A percentile compares a stretch with the other conserved stretches of the same genome.
phyloP scores from a whole-genome alignment of 2,329 filamentous ascomycete species.

The Paecilomyces sp. region DNA sequence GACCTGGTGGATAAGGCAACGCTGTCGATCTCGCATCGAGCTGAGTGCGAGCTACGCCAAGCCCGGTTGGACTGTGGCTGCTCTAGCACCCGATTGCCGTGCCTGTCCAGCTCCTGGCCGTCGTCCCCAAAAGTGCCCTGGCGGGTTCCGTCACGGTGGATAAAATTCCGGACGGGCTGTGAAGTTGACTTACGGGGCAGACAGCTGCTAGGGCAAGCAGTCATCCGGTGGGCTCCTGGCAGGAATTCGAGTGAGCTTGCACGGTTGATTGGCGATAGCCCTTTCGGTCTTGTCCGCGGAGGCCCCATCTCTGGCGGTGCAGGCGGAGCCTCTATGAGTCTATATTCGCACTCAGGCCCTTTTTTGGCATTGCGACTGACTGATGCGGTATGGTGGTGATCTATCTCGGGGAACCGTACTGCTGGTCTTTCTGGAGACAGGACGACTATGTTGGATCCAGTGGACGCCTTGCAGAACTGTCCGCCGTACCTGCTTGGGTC shows the following conservation, averaged over 20 bases:
- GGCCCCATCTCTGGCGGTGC: conserved; percentile 1
- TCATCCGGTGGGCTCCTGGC: background rate
- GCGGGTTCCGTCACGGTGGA: background rate
- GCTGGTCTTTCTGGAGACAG: background rate
- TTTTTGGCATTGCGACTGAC: background rate
- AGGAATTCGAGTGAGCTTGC: background rate
- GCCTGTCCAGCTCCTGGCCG: background rate
- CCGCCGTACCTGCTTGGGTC: conserved; percentile 1
- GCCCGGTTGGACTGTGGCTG: background rate
- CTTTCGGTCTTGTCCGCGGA: conserved; percentile 9
- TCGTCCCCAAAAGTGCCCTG: background rate
- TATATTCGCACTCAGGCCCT: background rate
- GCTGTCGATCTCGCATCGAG: conserved; percentile 5
- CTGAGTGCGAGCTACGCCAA: conserved; percentile 3
- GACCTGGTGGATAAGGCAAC: conserved; percentile 3
- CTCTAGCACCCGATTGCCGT: background rate
- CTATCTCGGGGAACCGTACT: background rate
- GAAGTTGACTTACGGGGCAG: background rate
- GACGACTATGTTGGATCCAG: background rate
- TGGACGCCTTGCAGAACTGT: conserved; percentile 4
- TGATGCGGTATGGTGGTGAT: conserved; percentile 5
- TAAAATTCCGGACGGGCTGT: background rate
- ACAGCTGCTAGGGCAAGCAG: background rate
- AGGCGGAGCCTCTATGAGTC: background rate
- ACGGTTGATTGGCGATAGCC: conserved; percentile 7